A percentile compares a stretch with the other conserved stretches of the same genome.
These are phyloP conservation scores for Solanum ossicruentum DNA, from an alignment of 257 asterid genomes.

Conservation along the genomic window DNA sequence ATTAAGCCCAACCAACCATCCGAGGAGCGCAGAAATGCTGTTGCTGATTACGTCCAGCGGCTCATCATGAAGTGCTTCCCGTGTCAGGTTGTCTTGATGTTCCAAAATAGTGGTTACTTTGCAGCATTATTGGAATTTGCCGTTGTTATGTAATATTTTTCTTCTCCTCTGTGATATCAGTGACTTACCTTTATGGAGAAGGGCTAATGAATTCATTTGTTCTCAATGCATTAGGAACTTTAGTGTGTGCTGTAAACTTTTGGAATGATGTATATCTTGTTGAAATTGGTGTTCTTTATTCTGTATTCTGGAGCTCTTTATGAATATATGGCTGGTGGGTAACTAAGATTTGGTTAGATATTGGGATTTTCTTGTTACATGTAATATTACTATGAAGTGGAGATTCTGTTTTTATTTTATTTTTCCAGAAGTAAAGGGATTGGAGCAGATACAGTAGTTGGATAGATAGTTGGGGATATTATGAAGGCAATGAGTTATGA, in stretches of 20 bases:
- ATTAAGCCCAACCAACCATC: slow-evolving; percentile 81
- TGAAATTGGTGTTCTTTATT: not conserved
- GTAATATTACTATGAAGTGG: not conserved
- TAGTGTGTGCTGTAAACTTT: not conserved
- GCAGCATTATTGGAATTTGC: not conserved
- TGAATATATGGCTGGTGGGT: not conserved
- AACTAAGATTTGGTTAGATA: not conserved
- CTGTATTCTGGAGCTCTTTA: not conserved
- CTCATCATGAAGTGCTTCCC: slow-evolving; percentile 82
- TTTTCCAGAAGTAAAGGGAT: not conserved
- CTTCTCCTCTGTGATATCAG: not conserved
- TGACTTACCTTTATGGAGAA: not conserved
- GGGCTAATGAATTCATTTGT: not conserved
- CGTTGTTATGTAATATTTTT: not conserved
- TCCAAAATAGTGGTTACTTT: not conserved
- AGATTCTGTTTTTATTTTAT: not conserved
- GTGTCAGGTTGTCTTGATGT: slow-evolving; percentile 56
- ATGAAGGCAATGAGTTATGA: not conserved
- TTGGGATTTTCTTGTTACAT: not conserved
- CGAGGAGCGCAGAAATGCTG: slow-evolving; percentile 83
- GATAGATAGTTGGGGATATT: not conserved
- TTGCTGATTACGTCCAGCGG: slow-evolving; percentile 76
- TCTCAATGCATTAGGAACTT: not conserved
- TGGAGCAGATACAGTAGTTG: not conserved
- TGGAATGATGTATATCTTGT: not conserved